phyloP scores from a whole-genome alignment of 768 basidiomycete species.

The Lactarius psammicola region DNA sequence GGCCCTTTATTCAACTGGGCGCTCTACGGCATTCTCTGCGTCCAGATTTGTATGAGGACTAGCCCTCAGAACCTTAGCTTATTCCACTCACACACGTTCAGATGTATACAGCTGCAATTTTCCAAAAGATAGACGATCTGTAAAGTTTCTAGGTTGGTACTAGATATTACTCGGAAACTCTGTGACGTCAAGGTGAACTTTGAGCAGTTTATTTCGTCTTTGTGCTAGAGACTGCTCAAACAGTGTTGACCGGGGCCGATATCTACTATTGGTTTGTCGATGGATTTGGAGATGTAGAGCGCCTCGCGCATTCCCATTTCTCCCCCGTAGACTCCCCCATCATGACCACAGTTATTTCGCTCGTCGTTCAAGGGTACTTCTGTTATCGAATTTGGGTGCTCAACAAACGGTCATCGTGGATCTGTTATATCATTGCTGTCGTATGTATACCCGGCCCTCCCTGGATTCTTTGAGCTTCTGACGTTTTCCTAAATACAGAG shows the following conservation, averaged over 20 bases:
- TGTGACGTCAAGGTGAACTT: neutral
- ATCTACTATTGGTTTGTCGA: neutral
- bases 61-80: neutral
- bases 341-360: neutral
- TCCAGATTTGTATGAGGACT: neutral
- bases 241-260: neutral
- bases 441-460: neutral
- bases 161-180: neutral
- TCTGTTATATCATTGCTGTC: neutral
- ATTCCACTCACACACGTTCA: neutral
- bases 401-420: neutral
- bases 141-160: neutral
- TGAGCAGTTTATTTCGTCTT: neutral
- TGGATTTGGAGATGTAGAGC: neutral
- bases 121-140: neutral
- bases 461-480: neutral
- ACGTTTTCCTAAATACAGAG: neutral
- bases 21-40: constrained; percentile 4
- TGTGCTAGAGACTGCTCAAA: neutral
- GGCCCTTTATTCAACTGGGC: neutral
- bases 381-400: neutral
- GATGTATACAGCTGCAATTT: neutral
- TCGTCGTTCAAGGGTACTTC: neutral
- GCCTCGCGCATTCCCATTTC: neutral
- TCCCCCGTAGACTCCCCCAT: neutral